Conservation (phyloP, 768 basidiomycete species). For the Kwoniella dendrophila region DNA sequence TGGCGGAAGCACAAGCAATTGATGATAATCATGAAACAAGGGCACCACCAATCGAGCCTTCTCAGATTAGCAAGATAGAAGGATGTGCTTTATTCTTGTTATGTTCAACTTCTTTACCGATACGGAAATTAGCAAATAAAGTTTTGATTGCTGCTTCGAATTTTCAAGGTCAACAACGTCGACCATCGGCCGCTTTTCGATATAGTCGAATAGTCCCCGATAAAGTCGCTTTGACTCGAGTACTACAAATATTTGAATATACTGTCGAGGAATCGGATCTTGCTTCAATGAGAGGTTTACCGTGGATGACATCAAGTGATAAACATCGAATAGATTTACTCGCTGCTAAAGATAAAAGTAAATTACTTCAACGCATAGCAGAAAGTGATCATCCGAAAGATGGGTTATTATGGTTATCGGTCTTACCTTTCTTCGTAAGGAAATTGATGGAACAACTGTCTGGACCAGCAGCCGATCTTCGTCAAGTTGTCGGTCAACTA, state of each 20-base stretch:
- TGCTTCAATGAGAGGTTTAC: slow-evolving; percentile 30
- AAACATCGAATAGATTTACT: slow-evolving; percentile 41
- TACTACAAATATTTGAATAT: slow-evolving; percentile 35
- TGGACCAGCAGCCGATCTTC: slow-evolving; percentile 33
- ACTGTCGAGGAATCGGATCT: slow-evolving; percentile 35
- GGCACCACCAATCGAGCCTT: slow-evolving; percentile 10
- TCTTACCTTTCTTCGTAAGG: slow-evolving; percentile 42
- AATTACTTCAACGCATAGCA: slow-evolving; percentile 41
- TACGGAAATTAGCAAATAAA: slow-evolving; percentile 67
- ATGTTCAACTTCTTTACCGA: slow-evolving; percentile 63
- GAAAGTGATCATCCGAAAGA: slow-evolving; percentile 51
- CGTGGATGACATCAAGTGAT: slow-evolving; percentile 44
- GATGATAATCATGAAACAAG: slow-evolving; percentile 20
- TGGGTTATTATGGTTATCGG: slow-evolving; percentile 45
- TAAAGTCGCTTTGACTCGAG: slow-evolving; percentile 27
- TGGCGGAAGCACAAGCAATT: slow-evolving; percentile 50
- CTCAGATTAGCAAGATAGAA: slow-evolving; percentile 61
- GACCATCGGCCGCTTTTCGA: slow-evolving; percentile 45
- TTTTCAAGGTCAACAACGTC: slow-evolving; percentile 35
- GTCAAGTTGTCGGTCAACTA: slow-evolving; percentile 33
- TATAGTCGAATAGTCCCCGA: slow-evolving; percentile 36
- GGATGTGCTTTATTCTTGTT: slow-evolving; percentile 68
- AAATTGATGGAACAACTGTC: slow-evolving; percentile 34
- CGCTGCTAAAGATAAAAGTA: slow-evolving; percentile 27
- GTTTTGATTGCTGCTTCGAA: slow-evolving; percentile 61